Evolutionary conservation across 352 stramenopile genomes (phyloP), one percentile per base, ranked within the genome.

Genomic region (Phytophthora chlamydospora): DNA sequence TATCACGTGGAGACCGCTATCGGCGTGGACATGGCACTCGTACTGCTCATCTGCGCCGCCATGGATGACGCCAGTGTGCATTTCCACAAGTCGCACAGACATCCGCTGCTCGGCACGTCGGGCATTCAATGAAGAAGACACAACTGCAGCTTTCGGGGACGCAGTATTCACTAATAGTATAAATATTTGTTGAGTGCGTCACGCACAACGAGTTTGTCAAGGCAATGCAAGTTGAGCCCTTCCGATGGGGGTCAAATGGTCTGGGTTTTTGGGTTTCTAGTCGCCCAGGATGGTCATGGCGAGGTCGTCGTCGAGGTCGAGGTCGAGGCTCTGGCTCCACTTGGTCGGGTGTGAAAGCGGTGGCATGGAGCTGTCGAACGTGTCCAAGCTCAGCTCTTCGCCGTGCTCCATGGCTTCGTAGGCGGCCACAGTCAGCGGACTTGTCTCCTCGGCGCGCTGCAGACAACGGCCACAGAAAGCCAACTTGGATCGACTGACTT

Each of bases 1-100:
- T 79, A 76, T 39, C 62, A 71, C 51, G 71, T 79, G 5, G 71
- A 79, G 54, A 68, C 62, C 32, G 71, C 71, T 6, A 68, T 74
- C 45, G 71, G 71, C 9, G 71, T 71, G 4, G 71, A 79, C 48
- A 57, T 72, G 49, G 66, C 71, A 5, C 49, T 79, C 10, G 39
- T 79, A 2, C 13, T 76, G 34, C 44, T 71, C 14, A 53, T 76
- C n/a, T 79, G 71, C 33, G 66, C 66, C 2, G 71, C 71, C 11
- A 76, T 79, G 66, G 71, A 79, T 43, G 71, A 76, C 41, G 66
- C 65, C 11, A 75, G 49, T 42, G 58, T 66, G 13, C 67, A 71
- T 44, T 65, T 68, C 42, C 49, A 68, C 52, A 63, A 65, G 27
- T 31, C 50, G 3, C 55, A 71, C 29, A 43, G 35, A 36, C 55